Base-by-base conservation (phyloP, 257 asterid genomes). In the Scutellaria galericulata region DNA sequence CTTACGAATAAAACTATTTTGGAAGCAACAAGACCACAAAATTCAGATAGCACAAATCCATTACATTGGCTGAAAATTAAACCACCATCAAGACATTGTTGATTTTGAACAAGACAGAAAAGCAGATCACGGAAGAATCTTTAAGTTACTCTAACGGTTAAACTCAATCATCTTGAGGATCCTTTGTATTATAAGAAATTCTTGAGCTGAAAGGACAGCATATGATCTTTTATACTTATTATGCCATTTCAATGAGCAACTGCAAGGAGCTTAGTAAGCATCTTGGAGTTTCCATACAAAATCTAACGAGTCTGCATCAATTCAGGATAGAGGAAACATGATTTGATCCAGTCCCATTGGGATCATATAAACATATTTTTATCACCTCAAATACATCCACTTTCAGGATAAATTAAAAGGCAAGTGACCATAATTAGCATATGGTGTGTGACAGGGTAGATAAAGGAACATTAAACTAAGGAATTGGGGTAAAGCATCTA, bases 331-430 rank as follows among this genome's bases (percentile, higher is more conserved):
- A 13, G 50, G 48, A 15, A 59, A 72, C 45, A 20, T 20, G 66
- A 68, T 12, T 40, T 20, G 13, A 54, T 64, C 66, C 65, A 24
- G 15, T n/a, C 41, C 66, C 13, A 7, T 9, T 40, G 65, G 22
- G 52, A 54, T 48, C 57, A 13, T 7, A 31, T 51, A 63, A 73
- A 37, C 55, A 52, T 41, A 58, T 13, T 51, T 58, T 31, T 37
- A 60, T 48, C 40, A 60, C 39, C 57, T 20, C 24, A 37, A 5
- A 18, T 7, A 60, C 61, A 71, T 46, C 41, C 24, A 68, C 10
- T 51, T 15, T 5, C 20, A 0, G 24, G 1, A 9, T 4, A 31
- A 31, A 31, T 31, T 31, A 31, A 31, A 31, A 31, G 37, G 37
- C 37, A 2, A 4, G 37, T 31, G 37, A 31, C 37, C 37, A 31